Base-by-base conservation (phyloP, 2,329 filamentous ascomycete genomes). In the Fusarium sp. region DNA sequence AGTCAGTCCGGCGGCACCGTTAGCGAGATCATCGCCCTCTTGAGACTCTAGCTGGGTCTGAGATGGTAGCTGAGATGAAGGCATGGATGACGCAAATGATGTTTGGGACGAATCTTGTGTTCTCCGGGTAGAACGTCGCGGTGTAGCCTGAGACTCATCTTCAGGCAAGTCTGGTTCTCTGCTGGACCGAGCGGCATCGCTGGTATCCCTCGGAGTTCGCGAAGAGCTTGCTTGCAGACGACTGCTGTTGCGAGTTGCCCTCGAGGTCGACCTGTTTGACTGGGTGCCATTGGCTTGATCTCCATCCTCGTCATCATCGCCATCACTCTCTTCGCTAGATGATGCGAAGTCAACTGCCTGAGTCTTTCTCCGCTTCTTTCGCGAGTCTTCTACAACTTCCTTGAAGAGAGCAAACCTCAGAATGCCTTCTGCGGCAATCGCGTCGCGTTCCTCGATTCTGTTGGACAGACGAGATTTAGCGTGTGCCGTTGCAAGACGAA, bases 401-500 rank as follows among this genome's bases (percentile, higher is more conserved):
- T 98, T 98, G 87, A 99, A 99, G 36, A 99, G 86, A 4, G 96
- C 97, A 76, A 98, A 99, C 18, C 96, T 89, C 33, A 99, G 83
- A 70, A 99, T 97, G 10, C 90, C 87, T 78, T 99, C 95, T 11
- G 96, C 96, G 34, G 94, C 91, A 54, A 92, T 83, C 2, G 95
- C 95, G 78, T 99, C 96, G 57, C 91, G 90, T 78, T 97, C 92
- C 70, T 98, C 95, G 4, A 99, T 94, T 40, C 93, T 86, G 76
- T 89, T 94, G 1, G 94, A 97, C 8, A 99, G 85, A 31, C 96
- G 90, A 8, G 95, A 89, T 81, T 98, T 99, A 64, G 96, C 96
- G 74, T 99, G 96, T 2, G 96, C 96, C 1, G 95, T 98, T 7
- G 96, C 93, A 18, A 99, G 86, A 90, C 96, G 96, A 78, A 99